Base-by-base conservation (phyloP, 331 rosid species). In the Pyracantha coccinea region DNA sequence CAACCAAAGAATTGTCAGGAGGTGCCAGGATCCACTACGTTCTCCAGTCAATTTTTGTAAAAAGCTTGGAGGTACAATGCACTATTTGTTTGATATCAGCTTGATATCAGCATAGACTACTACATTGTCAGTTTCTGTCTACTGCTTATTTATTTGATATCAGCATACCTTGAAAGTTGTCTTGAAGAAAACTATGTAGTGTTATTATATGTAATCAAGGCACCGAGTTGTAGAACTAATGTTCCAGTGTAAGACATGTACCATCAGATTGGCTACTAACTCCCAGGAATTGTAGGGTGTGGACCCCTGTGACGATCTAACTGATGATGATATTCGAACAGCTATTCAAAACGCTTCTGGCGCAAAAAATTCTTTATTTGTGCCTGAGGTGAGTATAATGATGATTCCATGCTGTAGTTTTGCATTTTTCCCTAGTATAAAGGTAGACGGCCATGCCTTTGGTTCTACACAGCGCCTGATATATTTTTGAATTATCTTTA, bases 311-410 rank as follows among this genome's bases (percentile, higher is more conserved):
- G 84, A 79, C 2, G 85, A 79, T 73, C 70, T 79, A 63, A 74
- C 69, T 74, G 81, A 79, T 73, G 86, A 79, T 73, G 83, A 82
- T 66, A 80, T 85, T 75, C 86, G 78, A 25, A 77, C 71, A 17
- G 86, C 84, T 29, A 79, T 82, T 75, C 86, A 85, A 71, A 85
- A 85, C 74, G 86, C 86, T 38, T 72, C 83, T 77, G 89, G 89
- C 75, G 71, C 80, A 20, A 82, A 55, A 80, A 82, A 84, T 79
- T 60, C 78, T 65, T 66, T 85, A 74, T 82, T 85, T 80, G 76
- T 79, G 66, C 86, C 86, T 5, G 89, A 85, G 80, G 86, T 85
- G 71, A 69, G 84, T 35, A 14, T 62, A 50, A 12, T 66, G 66
- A 66, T 32, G 35, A 59, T 81, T 50, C 8, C 38, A 47, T 66